phyloP scores from a whole-genome alignment of 2,329 filamentous ascomycete genomes.

The Chrysoporthe puriensis region DNA sequence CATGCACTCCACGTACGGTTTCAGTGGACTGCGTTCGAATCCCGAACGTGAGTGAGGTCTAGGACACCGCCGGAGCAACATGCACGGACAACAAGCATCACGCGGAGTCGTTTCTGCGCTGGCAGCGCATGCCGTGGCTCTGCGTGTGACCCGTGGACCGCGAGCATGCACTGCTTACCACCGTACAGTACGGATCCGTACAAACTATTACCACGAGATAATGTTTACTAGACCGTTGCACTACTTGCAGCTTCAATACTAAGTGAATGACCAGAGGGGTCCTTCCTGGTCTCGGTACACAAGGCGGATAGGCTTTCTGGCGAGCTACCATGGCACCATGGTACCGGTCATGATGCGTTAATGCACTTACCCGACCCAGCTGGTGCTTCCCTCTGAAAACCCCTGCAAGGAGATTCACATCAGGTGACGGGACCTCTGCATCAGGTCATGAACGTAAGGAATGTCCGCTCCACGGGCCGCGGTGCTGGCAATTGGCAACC shows the following conservation, averaged over 20 bases:
- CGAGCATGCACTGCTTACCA: neutral
- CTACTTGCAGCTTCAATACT: neutral
- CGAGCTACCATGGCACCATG: neutral
- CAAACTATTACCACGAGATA: neutral
- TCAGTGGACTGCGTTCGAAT: neutral
- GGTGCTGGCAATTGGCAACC: neutral
- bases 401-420: neutral
- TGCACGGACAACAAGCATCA: neutral
- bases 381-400: neutral
- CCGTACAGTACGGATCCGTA: neutral
- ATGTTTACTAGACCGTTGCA: neutral
- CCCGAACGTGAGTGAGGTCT: neutral
- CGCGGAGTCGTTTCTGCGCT: neutral
- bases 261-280: neutral
- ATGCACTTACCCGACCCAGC: neutral
- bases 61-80: neutral
- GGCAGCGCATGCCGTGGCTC: neutral
- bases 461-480: neutral
- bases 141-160: neutral
- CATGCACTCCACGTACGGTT: neutral
- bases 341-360: neutral
- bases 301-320: neutral
- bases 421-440: neutral
- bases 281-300: neutral
- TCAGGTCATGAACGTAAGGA: neutral